phyloP scores from a whole-genome alignment of 2,329 filamentous ascomycete genomes.

The Aspergillus alliaceus region DNA sequence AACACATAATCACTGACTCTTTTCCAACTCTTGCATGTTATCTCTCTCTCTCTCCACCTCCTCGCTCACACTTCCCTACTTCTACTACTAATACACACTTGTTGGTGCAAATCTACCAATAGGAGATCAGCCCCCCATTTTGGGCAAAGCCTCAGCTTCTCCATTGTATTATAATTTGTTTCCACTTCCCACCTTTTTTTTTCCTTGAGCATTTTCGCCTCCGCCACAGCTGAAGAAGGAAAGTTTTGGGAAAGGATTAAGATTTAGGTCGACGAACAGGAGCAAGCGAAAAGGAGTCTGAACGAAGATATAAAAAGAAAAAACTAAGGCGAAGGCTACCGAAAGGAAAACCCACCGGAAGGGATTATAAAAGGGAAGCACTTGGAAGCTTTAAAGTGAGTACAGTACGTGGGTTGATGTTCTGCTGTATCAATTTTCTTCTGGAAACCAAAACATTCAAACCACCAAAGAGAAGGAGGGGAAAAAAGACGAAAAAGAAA shows the following conservation, averaged over 20 bases:
- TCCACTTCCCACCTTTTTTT: slow-evolving; percentile 13
- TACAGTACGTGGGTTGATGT: neutral
- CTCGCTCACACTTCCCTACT: neutral
- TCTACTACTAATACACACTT: no score
- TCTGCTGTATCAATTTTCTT: slow-evolving; percentile 6
- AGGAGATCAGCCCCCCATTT: slow-evolving; percentile 9
- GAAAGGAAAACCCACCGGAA: neutral
- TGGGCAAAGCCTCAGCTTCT: slow-evolving; percentile 14
- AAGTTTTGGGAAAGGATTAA: neutral
- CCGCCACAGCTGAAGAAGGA: slow-evolving; percentile 13
- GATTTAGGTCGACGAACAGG: neutral
- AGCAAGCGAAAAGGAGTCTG: slow-evolving; percentile 1
- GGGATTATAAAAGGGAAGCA: slow-evolving; percentile 2
- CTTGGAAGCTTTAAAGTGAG: neutral
- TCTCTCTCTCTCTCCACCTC: neutral
- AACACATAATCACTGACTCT: neutral
- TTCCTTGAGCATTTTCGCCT: slow-evolving; percentile 10
- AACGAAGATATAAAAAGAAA: slow-evolving; percentile 6
- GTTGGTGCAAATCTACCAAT: slow-evolving; percentile 7
- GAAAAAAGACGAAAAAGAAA: neutral
- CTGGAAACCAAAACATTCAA: neutral
- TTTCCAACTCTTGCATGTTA: neutral
- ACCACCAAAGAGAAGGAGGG: neutral
- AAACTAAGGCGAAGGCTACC: neutral
- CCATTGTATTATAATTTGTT: slow-evolving; percentile 13